Evolutionary conservation across 2,329 filamentous ascomycete genomes (phyloP), one percentile per base, ranked within the genome.

Genomic region (Ceratocystis lukuohia): DNA sequence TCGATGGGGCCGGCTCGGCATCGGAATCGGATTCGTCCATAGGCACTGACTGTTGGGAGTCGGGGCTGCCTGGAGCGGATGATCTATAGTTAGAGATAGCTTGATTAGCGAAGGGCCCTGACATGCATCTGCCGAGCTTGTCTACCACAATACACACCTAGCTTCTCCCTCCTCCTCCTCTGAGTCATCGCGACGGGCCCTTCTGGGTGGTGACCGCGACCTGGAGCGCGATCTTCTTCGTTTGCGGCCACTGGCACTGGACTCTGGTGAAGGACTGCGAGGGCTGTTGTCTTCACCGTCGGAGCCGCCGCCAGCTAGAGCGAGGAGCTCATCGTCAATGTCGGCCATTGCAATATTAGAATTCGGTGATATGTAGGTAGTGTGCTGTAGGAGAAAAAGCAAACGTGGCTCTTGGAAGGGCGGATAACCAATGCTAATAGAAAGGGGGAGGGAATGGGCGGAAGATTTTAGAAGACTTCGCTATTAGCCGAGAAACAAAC

Each of bases 281-380:
- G 65, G 45, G 46, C 59, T 63, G 61, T 44, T 62, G 66, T 78
- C 82, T 75, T 84, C 83, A 71, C 83, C 83, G 72, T 81, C 83
- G 67, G 84, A 83, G 71, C 89, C 91, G 33, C 67, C 67, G 72
- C 91, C 94, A 65, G 92, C 94, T 70, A 97, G 86, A 73, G 90
- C 92, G 70, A 97, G 87, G 70, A 97, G 86, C 79, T 96, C 93
- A 72, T 93, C 91, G 74, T 97, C 93, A 71, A 96, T 83, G 74
- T 93, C 89, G 66, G 89, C 88, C 91, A 96, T 96, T 72, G 70
- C 81, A 6, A 20, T 48, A 20, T 6, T 20, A 8, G 7, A 7
- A 22, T 20, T 0, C 5, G n/a, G 20, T n/a, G 6, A 20, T 12
- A 15, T 15, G 37, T 15, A 45, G 59, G 59, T 22, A 12, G 30